Conservation (phyloP, 208 protist genomes). For the Trypanosoma cruzi region DNA sequence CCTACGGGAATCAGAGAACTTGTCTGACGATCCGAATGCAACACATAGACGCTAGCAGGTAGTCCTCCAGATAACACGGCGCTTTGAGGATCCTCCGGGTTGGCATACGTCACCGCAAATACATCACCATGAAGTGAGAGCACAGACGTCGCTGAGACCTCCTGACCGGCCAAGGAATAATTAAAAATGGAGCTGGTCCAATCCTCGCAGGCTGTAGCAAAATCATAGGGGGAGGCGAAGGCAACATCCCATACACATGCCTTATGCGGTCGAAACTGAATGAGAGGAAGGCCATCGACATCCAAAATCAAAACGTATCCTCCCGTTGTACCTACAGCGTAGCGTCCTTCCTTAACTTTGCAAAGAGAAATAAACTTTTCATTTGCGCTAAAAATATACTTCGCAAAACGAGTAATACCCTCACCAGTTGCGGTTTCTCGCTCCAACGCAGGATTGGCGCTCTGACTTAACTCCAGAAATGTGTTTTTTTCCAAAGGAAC, state of each 20-base stretch:
- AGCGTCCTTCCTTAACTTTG: slow-evolving; percentile 76
- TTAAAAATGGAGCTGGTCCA: slow-evolving; percentile 88
- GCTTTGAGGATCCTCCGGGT: slow-evolving; percentile 67
- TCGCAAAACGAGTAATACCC: slow-evolving; percentile 74
- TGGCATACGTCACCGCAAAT: slow-evolving; percentile 86
- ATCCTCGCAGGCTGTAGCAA: slow-evolving; percentile 87
- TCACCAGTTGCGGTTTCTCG: slow-evolving; percentile 48
- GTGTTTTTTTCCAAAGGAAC: slow-evolving; percentile 86
- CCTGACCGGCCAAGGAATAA: slow-evolving; percentile 80
- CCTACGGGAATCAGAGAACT: slow-evolving; percentile 84
- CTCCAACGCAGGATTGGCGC: slow-evolving; percentile 50
- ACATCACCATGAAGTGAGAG: slow-evolving; percentile 90
- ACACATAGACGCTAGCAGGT: slow-evolving; percentile 83
- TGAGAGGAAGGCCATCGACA: slow-evolving; percentile 79
- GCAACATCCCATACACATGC: slow-evolving; percentile 90
- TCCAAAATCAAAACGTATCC: slow-evolving; percentile 90
- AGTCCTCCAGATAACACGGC: slow-evolving; percentile 85
- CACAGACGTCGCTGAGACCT: slow-evolving; percentile 79
- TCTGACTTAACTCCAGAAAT: slow-evolving; percentile 89
- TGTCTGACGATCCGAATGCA: slow-evolving; percentile 87
- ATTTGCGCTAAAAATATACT: slow-evolving; percentile 82
- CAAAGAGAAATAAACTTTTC: slow-evolving; percentile 92
- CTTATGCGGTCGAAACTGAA: slow-evolving; percentile 89
- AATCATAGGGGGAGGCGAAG: slow-evolving; percentile 85
- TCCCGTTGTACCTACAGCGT: slow-evolving; percentile 87